These are phyloP conservation scores for Sherardia arvensis DNA, from an alignment of 257 asterid species.

Conservation along the genomic window DNA sequence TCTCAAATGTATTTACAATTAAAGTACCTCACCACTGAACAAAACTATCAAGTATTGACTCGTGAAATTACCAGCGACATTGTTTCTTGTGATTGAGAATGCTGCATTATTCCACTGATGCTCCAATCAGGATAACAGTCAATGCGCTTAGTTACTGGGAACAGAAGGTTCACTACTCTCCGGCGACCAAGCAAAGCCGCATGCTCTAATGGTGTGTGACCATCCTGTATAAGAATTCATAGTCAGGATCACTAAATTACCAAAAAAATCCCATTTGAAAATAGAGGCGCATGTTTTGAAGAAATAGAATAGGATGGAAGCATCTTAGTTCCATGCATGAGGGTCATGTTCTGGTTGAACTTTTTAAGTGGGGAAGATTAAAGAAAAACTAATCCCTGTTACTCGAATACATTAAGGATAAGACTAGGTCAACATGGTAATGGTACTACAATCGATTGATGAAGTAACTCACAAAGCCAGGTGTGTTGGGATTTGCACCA, in stretches of 20 bases:
- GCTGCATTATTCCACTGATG: slow-evolving; percentile 14
- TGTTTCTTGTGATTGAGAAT: slow-evolving; percentile 11
- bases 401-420: too few species aligned
- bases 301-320: neutral
- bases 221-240: neutral
- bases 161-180: slow-evolving; percentile 10
- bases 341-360: too few species aligned
- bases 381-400: neutral
- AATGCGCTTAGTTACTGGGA: slow-evolving; percentile 18
- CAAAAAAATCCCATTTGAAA: too few species aligned
- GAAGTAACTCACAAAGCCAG: slow-evolving; percentile 3
- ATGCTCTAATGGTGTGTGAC: slow-evolving; percentile 10
- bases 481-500: slow-evolving; percentile 5
- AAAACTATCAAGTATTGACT: neutral
- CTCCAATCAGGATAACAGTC: slow-evolving; percentile 23
- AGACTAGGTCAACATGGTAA: too few species aligned
- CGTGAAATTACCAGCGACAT: neutral
- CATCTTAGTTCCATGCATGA: neutral
- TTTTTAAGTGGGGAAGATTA: neutral
- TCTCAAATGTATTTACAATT: neutral
- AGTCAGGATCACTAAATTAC: neutral
- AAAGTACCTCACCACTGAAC: neutral
- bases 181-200: neutral
- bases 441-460: too few species aligned
- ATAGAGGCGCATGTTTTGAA: too few species aligned